Evolutionary conservation across 305 asterid genomes (phyloP), one percentile per base, ranked within the genome.

Genomic region (Fraxinus greggii): DNA sequence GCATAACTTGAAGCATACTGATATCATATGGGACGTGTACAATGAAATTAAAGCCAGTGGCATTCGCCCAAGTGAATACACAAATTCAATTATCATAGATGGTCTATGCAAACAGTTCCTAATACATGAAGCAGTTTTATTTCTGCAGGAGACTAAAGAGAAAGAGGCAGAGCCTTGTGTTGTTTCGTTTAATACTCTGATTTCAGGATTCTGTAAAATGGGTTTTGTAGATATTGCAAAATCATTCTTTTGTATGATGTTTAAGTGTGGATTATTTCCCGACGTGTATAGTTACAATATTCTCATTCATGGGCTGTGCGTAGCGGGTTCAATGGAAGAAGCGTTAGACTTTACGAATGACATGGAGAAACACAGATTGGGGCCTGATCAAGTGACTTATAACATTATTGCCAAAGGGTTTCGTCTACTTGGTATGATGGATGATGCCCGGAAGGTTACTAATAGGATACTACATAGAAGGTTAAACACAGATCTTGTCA

Each of bases 361-460:
- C 89, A 95, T 93, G 98, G 86, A 87, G 87, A 92, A 82, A 78
- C 90, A 92, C 65, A 93, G 97, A 75, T 67, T 95, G 86, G 86
- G 86, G 88, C 98, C 95, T 54, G 93, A 93, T 87, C 24, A 72
- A 78, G 95, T 91, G 73, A 93, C 98, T 35, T 91, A 86, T 83
- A 90, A 89, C 78, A 90, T 87, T 84, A 90, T 95, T 32, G 88
- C 91, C 26, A 92, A 92, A 89, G 98, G 98, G 75, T 92, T 90
- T 86, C 86, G 85, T 80, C 86, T 86, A 32, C 90, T 92, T 86
- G 95, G 96, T 81, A 87, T 88, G 91, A 86, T 77, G 83, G 84
- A 79, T 83, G 95, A 84, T 79, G 88, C 85, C 19, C 83, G 85
- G 92, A 79, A 79, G 79, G 31, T 89, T 36, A 70, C 88, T 21